Evolutionary conservation across 2,329 filamentous ascomycete species (phyloP), one percentile per base, ranked within the genome.

Genomic region (Whalleya microplaca): DNA sequence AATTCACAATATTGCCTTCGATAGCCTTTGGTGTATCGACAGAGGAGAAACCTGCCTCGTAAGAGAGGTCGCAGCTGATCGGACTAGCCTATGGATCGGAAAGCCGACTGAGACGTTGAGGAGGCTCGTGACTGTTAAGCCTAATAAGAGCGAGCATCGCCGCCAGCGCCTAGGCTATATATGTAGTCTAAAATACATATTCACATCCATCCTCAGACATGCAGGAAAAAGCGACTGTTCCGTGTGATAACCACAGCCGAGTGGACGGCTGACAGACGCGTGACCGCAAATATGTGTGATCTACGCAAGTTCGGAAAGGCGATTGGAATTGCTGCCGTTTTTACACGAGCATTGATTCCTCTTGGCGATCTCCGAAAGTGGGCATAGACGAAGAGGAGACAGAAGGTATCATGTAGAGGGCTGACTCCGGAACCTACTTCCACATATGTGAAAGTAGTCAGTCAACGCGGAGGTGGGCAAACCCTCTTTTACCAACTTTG

Each of bases 271-370:
- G 44, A 41, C 16, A 41, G 32, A 48, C 37, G 45, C 37, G 29
- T 32, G 45, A 48, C 29, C 45, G 45, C 29, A 29, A 48, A 19
- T 29, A 19, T 21, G 45, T 48, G 45, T 48, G 45, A 48, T 48
- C 45, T 41, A 23, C 45, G 23, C 41, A n/a, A 32, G 45, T 37
- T n/a, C 45, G 27, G 16, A 21, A 41, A 41, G 29, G 20, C 27
- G 37, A 12, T 29, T 41, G 23, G 32, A 21, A 37, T 16, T 14
- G 32, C 7, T 37, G 32, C 32, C 32, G 32, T 37, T 37, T 14
- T 48, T 48, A 23, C 45, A 16, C 32, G 14, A 37, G 10, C 32
- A 16, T 37, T 37, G 32, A 37, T 37, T 14, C 32, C 9, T 14
- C 32, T 37, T 37, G 32, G 32, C 32, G 32, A 37, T 37, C 32